Percentiles rank a stretch among this genome's conserved stretches.
Evolutionary conservation across 805 yeast species (phyloP).

Genomic region (Candida yuanshanica): DNA sequence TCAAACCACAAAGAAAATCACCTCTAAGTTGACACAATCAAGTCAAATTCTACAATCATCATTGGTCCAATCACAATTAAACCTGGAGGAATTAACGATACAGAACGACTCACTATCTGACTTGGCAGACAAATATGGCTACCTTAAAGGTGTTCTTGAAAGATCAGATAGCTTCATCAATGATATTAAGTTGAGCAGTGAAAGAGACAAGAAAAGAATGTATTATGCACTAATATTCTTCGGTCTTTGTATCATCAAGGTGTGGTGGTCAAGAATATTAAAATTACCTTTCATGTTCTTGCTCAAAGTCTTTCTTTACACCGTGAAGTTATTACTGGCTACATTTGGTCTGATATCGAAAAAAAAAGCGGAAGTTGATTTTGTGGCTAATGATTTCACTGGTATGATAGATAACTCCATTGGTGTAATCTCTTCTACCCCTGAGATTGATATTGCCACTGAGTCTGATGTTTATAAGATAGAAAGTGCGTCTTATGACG

Average conservation of each 20-base stretch:
- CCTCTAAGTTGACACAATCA: conserved; percentile 19
- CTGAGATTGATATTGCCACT: background rate
- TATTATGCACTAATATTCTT: conserved; percentile 19
- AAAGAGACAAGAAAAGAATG: conserved; percentile 20
- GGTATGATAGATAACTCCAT: background rate
- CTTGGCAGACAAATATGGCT: conserved; percentile 16
- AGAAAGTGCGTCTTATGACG: background rate
- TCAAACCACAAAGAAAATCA: conserved; percentile 22
- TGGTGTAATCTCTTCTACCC: background rate
- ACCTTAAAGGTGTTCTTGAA: conserved; percentile 15
- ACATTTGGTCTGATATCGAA: conserved; percentile 11
- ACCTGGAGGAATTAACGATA: conserved; percentile 20
- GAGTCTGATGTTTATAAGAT: conserved; percentile 1
- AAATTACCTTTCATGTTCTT: conserved; percentile 16
- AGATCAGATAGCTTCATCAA: conserved; percentile 21
- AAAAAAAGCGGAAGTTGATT: conserved; percentile 6
- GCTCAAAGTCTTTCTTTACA: conserved; percentile 8
- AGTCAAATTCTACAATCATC: conserved; percentile 21
- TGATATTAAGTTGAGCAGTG: conserved; percentile 20
- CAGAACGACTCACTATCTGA: conserved; percentile 17
- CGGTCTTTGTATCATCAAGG: conserved; percentile 14
- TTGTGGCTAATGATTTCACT: conserved; percentile 1
- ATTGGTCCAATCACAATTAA: conserved; percentile 21
- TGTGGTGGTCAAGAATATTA: conserved; percentile 19
- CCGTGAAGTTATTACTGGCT: conserved; percentile 7